Percentiles rank a stretch among this genome's conserved stretches.
phyloP scores from a whole-genome alignment of 345 rosid genomes.

The Dimocarpus longan region DNA sequence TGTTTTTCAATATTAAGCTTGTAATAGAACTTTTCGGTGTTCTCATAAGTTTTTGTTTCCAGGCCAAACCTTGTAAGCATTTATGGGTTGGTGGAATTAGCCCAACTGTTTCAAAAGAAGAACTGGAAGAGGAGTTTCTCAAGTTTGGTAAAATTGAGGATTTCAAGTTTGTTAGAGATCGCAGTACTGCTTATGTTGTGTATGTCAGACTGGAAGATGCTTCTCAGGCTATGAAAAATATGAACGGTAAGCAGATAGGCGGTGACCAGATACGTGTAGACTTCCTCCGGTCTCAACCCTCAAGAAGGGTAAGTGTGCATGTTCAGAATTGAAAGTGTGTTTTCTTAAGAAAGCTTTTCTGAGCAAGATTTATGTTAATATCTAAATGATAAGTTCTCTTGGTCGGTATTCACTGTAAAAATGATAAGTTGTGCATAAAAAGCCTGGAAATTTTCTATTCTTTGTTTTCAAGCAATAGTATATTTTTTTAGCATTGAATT shows the following conservation, averaged over 20 bases:
- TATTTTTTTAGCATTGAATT: neutral
- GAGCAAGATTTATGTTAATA: neutral
- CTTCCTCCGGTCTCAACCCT: constrained; percentile 71
- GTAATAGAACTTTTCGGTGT: neutral
- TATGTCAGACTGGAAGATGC: constrained; percentile 73
- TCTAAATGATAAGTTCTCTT: neutral
- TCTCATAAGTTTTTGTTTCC: constrained; percentile 26
- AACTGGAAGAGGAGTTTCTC: constrained; percentile 68
- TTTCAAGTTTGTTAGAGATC: constrained; percentile 72
- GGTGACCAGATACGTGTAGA: constrained; percentile 89
- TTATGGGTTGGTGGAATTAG: constrained; percentile 95
- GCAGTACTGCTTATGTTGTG: constrained; percentile 77
- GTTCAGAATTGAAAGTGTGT: neutral
- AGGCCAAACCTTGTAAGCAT: constrained; percentile 84
- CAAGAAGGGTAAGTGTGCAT: constrained; percentile 67
- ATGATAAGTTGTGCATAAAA: neutral
- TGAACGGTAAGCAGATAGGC: constrained; percentile 79
- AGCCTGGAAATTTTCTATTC: constrained; percentile 1
- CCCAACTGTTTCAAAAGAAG: constrained; percentile 59
- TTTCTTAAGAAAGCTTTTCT: neutral
- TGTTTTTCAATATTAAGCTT: neutral
- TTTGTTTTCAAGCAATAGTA: neutral
- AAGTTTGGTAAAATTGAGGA: constrained; percentile 83
- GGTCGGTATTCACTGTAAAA: neutral
- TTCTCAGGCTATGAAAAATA: constrained; percentile 64